Conservation (phyloP, 768 basidiomycete genomes). For the Suillus luteus region DNA sequence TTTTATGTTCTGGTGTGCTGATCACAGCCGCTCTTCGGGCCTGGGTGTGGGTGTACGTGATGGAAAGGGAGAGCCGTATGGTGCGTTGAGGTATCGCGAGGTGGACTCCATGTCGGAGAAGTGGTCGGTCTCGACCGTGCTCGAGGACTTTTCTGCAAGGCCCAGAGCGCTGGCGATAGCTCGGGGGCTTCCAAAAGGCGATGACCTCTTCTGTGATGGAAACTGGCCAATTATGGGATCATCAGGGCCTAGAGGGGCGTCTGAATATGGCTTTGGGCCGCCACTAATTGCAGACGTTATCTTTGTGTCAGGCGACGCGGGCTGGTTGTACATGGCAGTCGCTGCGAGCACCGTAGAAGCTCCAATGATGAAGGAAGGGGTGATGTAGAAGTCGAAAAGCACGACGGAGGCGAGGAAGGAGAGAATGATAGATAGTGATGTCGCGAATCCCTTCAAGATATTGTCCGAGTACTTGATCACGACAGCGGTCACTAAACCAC, state of each 20-base stretch:
- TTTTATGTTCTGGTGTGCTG: constrained; percentile 16
- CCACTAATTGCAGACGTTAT: constrained; percentile 28
- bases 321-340: constrained; percentile 96
- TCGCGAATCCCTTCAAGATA: constrained; percentile 96
- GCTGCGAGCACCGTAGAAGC: constrained; percentile 82
- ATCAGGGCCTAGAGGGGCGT: constrained; percentile 47
- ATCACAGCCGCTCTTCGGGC: constrained; percentile 36
- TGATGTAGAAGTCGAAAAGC: constrained; percentile 89
- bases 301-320: constrained; percentile 41
- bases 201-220: constrained; percentile 42
- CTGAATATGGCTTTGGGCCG: constrained; percentile 41
- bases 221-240: constrained; percentile 66
- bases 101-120: constrained; percentile 46
- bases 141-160: constrained; percentile 33
- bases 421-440: constrained; percentile 88
- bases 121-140: constrained; percentile 31
- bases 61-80: constrained; percentile 51
- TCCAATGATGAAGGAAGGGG: constrained; percentile 84
- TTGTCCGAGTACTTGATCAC: constrained; percentile 98
- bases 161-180: constrained; percentile 53
- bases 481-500: constrained; percentile 90
- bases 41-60: constrained; percentile 50
- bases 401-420: constrained; percentile 93
- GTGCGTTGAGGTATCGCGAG: constrained; percentile 48
- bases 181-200: constrained; percentile 52